phyloP scores from a whole-genome alignment of 495 filamentous ascomycete genomes.

The Aspergillus heteromorphus region DNA sequence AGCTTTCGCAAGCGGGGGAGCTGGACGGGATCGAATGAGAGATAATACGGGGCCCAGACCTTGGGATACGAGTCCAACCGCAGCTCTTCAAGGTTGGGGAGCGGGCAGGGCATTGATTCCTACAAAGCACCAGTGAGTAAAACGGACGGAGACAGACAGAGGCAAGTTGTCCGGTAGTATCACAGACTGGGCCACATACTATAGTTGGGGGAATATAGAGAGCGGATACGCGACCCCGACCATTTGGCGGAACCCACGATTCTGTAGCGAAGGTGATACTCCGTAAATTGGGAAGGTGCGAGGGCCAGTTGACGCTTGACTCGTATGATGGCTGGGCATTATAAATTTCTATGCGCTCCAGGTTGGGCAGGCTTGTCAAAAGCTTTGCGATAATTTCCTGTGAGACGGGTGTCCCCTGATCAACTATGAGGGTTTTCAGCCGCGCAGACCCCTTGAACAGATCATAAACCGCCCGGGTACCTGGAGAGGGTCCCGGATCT shows the following conservation, averaged over 20 bases:
- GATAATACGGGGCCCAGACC: constrained; percentile 15
- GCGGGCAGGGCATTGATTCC: constrained; percentile 10
- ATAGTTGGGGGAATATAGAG: constrained; percentile 16
- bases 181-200: not conserved
- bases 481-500: constrained; percentile 22
- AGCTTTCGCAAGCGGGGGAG: constrained; percentile 26
- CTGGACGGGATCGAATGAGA: constrained; percentile 13
- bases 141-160: not conserved
- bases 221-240: constrained; percentile 7
- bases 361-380: constrained; percentile 30
- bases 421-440: constrained; percentile 40
- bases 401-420: constrained; percentile 26
- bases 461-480: constrained; percentile 19
- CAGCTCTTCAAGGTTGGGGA: constrained; percentile 37
- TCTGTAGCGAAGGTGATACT: constrained; percentile 27
- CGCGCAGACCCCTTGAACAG: constrained; percentile 29
- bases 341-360: constrained; percentile 39
- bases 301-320: constrained; percentile 21
- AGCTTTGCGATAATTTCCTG: constrained; percentile 32
- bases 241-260: not conserved
- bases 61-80: constrained; percentile 26
- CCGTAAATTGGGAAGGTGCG: constrained; percentile 30
- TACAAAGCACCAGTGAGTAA: not conserved
- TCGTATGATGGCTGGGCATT: constrained; percentile 16
- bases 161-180: not conserved